Conservation (phyloP, 106 monocot species). For the Apostasia ramifera region DNA sequence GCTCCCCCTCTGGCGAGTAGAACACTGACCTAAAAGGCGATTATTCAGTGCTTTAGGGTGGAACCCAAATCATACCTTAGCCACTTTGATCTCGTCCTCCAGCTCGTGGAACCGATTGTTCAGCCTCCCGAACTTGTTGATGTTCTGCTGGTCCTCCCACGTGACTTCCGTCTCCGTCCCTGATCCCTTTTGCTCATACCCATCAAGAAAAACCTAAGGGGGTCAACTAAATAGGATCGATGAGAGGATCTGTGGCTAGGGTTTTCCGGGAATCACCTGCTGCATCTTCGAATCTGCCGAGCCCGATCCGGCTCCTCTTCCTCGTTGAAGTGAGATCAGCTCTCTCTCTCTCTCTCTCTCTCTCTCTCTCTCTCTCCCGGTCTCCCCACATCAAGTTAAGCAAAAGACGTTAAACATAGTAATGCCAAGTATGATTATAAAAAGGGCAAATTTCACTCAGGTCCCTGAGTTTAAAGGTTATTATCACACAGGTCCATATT, state of each 20-base stretch:
- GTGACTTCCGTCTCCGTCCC: conserved; percentile 77
- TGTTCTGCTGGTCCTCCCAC: conserved; percentile 96
- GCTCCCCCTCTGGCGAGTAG: neutral
- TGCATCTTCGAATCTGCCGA: neutral
- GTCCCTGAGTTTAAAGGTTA: too few species aligned
- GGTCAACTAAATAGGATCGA: neutral
- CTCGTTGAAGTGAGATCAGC: neutral
- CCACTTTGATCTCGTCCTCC: conserved; percentile 86
- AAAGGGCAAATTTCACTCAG: too few species aligned
- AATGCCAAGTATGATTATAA: too few species aligned
- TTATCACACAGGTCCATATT: too few species aligned
- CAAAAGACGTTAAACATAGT: too few species aligned
- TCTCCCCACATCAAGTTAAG: too few species aligned
- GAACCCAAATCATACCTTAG: conserved; percentile 37
- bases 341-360: too few species aligned
- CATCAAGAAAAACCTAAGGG: neutral
- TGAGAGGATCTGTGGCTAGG: neutral
- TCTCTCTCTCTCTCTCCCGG: too few species aligned
- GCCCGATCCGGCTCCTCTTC: neutral
- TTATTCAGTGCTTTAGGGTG: neutral
- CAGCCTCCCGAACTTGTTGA: conserved; percentile 84
- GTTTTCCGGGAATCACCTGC: neutral
- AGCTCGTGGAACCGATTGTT: conserved; percentile 92
- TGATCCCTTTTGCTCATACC: conserved; percentile 24
- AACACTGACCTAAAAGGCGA: neutral